Conservation (phyloP, 495 filamentous ascomycete genomes). For the Penicillium crystallinum region DNA sequence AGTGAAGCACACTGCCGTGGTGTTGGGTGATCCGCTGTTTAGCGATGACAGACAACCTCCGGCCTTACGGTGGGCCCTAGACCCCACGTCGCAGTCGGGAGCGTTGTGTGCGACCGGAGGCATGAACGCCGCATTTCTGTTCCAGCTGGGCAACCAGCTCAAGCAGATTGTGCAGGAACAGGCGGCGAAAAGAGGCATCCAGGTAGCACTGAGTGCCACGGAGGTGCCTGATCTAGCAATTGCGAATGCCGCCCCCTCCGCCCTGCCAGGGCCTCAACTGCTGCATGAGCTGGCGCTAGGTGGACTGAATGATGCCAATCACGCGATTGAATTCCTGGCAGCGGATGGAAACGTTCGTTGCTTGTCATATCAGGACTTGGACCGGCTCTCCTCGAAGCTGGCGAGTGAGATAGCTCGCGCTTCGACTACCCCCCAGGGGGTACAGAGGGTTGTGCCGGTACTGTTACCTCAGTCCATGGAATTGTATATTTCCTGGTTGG, state of each 20-base stretch:
- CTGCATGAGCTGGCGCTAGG: conserved; percentile 58
- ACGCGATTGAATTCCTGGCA: conserved; percentile 57
- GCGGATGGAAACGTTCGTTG: conserved; percentile 35
- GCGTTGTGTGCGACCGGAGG: conserved; percentile 18
- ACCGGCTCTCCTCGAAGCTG: conserved; percentile 48
- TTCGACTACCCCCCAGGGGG: conserved; percentile 10
- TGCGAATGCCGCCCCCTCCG: conserved; percentile 52
- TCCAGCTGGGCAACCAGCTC: conserved; percentile 24
- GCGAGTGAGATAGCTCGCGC: conserved; percentile 41
- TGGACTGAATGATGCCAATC: conserved; percentile 11
- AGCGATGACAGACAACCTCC: neutral
- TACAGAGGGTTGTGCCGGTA: conserved; percentile 56
- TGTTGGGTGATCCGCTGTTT: conserved; percentile 8
- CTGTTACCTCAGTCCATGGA: conserved; percentile 64
- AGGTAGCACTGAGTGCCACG: conserved; percentile 7
- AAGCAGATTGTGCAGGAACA: conserved; percentile 18
- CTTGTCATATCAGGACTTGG: conserved; percentile 56
- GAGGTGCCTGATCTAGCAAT: conserved; percentile 47
- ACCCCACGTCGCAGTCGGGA: conserved; percentile 18
- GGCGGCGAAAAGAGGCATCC: conserved; percentile 10
- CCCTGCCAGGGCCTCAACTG: conserved; percentile 53
- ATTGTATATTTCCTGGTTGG: conserved; percentile 67
- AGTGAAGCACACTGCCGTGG: conserved; percentile 16
- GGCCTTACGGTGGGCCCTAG: conserved; percentile 17
- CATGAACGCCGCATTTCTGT: conserved; percentile 19